Evolutionary conservation across 495 filamentous ascomycete species (phyloP), one percentile per base, ranked within the genome.

Genomic region (Penicillium paradoxum): DNA sequence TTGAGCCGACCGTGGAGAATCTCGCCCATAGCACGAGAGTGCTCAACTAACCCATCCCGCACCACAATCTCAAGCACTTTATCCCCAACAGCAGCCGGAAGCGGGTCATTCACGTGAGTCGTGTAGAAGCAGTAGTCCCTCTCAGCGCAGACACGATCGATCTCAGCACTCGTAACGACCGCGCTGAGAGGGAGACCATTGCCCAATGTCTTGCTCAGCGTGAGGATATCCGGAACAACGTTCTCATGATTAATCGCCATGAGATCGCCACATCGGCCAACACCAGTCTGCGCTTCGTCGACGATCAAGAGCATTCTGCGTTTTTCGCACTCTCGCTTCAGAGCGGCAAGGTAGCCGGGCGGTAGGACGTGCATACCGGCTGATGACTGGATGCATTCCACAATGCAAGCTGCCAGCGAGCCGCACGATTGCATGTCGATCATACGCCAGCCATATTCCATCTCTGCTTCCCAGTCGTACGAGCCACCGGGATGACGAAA

Each of bases 401-500:
- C 65, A 46, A 82, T 78, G 27, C 76, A 73, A 4, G 78, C 78
- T 6, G 79, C 78, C 6, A 82, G 68, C 1, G 77, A 80, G 4
- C 79, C 79, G 24, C 68, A 73, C n/a, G 73, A 75, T 41, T 75
- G 72, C 17, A 68, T 64, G 45, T 81, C 78, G 13, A 82, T 69
- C 57, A 81, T 61, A 13, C 62, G 63, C 71, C 76, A 81, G 4
- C 73, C 77, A 45, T 74, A 81, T 1, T 80, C 73, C 40, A 83
- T 61, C 57, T 83, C 79, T 0, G 75, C 61, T 44, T 78, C 69
- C 80, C 79, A 84, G 59, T 82, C 80, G 37, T 84, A 79, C 0
- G 70, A 70, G 1, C 79, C 76, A 49, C 80, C 74, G 0, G 65
- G 19, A n/a, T 69, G 65, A 8, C 73, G 71, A 46, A 82, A 81